Conservation (phyloP, 768 basidiomycete genomes). For the Calocera viscosa region DNA sequence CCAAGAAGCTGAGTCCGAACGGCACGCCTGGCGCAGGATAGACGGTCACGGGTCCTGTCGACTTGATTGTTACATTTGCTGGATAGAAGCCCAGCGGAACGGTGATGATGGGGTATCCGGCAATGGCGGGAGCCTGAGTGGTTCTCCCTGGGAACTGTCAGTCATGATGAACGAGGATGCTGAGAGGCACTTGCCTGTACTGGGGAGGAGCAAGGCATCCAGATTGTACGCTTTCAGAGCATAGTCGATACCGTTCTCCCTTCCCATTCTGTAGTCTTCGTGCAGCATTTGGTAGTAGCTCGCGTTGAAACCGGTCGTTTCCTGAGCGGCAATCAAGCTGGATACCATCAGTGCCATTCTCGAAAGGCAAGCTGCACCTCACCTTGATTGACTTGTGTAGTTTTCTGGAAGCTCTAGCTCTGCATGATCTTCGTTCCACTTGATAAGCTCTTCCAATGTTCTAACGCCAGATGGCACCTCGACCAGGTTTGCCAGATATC, state of each 20-base stretch:
- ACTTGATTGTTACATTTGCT: conserved; percentile 31
- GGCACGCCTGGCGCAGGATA: conserved; percentile 47
- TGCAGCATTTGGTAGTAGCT: conserved; percentile 26
- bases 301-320: conserved; percentile 22
- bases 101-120: conserved; percentile 55
- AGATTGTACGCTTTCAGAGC: conserved; percentile 24
- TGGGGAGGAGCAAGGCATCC: conserved; percentile 28
- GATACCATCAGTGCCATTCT: conserved; percentile 25
- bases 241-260: conserved; percentile 28
- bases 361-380: conserved; percentile 9
- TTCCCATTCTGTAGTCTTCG: conserved; percentile 25
- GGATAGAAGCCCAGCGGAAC: conserved; percentile 37
- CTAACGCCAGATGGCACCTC: conserved; percentile 46
- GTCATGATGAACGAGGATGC: background rate
- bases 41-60: conserved; percentile 30
- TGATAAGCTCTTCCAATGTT: conserved; percentile 44
- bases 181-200: conserved; percentile 22
- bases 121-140: conserved; percentile 36
- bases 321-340: background rate
- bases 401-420: conserved; percentile 21
- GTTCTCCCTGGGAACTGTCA: conserved; percentile 21
- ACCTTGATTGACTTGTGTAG: background rate
- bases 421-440: conserved; percentile 43
- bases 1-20: conserved; percentile 50
- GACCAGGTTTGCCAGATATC: conserved; percentile 36